These are phyloP conservation scores for Myxozyma monticola DNA, from an alignment of 805 yeast genomes.

Conservation along the genomic window DNA sequence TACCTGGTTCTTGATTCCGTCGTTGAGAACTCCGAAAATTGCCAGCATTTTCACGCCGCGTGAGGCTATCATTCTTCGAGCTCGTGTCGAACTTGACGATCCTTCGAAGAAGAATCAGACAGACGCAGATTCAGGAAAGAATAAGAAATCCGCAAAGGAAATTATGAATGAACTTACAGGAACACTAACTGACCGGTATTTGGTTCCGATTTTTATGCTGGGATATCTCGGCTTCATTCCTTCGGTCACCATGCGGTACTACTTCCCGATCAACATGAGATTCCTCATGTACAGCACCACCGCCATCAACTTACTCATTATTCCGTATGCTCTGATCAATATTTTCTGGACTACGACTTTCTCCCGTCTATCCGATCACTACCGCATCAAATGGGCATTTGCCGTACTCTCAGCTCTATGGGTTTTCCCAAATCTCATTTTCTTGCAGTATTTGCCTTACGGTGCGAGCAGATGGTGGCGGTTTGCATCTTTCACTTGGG, in stretches of 20 bases:
- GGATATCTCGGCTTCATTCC: slow-evolving; percentile 28
- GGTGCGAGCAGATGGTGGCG: slow-evolving; percentile 28
- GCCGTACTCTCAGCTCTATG: slow-evolving; percentile 26
- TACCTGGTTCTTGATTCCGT: slow-evolving; percentile 41
- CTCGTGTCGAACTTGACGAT: slow-evolving; percentile 23
- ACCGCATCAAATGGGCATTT: slow-evolving; percentile 24
- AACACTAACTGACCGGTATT: slow-evolving; percentile 18
- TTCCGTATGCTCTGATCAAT: slow-evolving; percentile 46
- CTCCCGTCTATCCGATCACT: slow-evolving; percentile 24
- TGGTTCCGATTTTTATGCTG: slow-evolving; percentile 23
- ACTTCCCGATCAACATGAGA: slow-evolving; percentile 50
- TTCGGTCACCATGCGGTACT: slow-evolving; percentile 22
- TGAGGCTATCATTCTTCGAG: slow-evolving; percentile 26
- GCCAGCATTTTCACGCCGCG: slow-evolving; percentile 20
- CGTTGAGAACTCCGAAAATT: slow-evolving; percentile 14
- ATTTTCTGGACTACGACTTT: slow-evolving; percentile 36
- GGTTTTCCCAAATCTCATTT: slow-evolving; percentile 29
- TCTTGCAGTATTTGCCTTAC: slow-evolving; percentile 33
- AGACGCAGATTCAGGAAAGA: slow-evolving; percentile 40
- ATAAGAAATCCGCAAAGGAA: slow-evolving; percentile 47
- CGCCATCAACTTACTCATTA: slow-evolving; percentile 51
- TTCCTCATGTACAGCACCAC: slow-evolving; percentile 53
- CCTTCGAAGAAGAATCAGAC: slow-evolving; percentile 21
- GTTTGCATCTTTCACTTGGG: slow-evolving; percentile 31
- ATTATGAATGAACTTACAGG: slow-evolving; percentile 43